Evolutionary conservation across 257 asterid species (phyloP).

Genomic region (Voacanga thouarsii): DNA sequence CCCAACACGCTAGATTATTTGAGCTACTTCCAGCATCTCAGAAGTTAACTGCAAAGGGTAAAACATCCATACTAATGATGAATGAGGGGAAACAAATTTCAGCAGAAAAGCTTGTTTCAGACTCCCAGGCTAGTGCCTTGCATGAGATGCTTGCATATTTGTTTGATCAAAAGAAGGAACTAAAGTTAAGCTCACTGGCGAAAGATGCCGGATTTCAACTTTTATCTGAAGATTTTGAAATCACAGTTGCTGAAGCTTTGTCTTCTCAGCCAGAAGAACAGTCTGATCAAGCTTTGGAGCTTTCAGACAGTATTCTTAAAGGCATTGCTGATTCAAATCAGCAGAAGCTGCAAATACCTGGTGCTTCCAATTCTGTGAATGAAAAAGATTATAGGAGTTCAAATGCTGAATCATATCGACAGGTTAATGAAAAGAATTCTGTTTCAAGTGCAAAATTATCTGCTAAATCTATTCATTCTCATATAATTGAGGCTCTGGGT

Average conservation of each 20-base stretch:
- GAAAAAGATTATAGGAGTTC: conserved; percentile 26
- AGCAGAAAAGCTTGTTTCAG: conserved; percentile 53
- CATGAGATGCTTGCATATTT: conserved; percentile 70
- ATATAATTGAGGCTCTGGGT: conserved; percentile 28
- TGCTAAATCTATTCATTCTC: conserved; percentile 25
- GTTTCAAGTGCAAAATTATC: conserved; percentile 33
- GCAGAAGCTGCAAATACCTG: conserved; percentile 14
- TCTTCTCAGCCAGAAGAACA: conserved; percentile 41
- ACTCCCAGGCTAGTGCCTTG: conserved; percentile 69
- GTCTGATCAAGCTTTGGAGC: conserved; percentile 39
- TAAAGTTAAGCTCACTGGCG: conserved; percentile 73
- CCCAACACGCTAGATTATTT: conserved; percentile 40
- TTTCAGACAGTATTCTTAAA: conserved; percentile 13
- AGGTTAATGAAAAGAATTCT: conserved; percentile 30
- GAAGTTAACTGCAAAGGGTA: conserved; percentile 48
- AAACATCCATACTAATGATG: conserved; percentile 59
- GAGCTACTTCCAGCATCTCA: conserved; percentile 45
- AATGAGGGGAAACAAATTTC: conserved; percentile 68
- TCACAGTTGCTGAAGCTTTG: conserved; percentile 48
- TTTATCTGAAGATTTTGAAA: conserved; percentile 66
- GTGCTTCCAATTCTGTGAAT: conserved; percentile 7
- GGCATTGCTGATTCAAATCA: conserved; percentile 14
- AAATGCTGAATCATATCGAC: conserved; percentile 29
- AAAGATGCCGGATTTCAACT: conserved; percentile 93
- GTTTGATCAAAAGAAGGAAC: conserved; percentile 59